A percentile compares a stretch with the other conserved stretches of the same genome.
These are phyloP conservation scores for Lactarius quietus DNA, from an alignment of 768 basidiomycete genomes.

Conservation along the genomic window DNA sequence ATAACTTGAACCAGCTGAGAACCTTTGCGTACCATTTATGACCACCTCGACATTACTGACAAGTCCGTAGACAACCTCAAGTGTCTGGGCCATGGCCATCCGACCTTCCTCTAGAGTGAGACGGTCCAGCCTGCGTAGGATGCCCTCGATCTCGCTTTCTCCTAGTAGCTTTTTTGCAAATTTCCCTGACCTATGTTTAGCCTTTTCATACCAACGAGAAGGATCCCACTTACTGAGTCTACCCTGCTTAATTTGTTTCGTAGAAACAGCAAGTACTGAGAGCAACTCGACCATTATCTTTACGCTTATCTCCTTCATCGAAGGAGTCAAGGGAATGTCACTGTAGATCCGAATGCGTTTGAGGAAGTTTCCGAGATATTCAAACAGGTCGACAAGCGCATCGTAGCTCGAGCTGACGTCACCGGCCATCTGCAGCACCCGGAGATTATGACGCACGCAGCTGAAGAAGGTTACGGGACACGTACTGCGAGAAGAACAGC, in stretches of 20 bases:
- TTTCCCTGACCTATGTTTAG: neutral
- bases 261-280: constrained; percentile 1
- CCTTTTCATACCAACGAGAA: too few species aligned
- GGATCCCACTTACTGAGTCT: neutral
- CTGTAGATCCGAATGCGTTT: constrained; percentile 4
- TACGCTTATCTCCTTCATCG: neutral
- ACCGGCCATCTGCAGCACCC: neutral
- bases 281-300: constrained; percentile 6
- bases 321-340: neutral
- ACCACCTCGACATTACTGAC: neutral
- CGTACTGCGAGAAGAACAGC: neutral
- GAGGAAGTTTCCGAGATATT: constrained; percentile 1
- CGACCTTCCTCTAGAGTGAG: neutral
- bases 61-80: neutral
- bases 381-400: constrained; percentile 1
- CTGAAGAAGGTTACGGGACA: too few species aligned
- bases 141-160: neutral
- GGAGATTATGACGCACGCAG: neutral
- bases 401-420: neutral
- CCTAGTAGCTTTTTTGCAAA: neutral
- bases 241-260: neutral
- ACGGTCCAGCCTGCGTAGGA: neutral
- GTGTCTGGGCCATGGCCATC: neutral
- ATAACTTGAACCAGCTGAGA: neutral
- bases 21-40: neutral